These are phyloP conservation scores for Golubevia pallescens DNA, from an alignment of 1,284 basidiomycete species.

Conservation along the genomic window DNA sequence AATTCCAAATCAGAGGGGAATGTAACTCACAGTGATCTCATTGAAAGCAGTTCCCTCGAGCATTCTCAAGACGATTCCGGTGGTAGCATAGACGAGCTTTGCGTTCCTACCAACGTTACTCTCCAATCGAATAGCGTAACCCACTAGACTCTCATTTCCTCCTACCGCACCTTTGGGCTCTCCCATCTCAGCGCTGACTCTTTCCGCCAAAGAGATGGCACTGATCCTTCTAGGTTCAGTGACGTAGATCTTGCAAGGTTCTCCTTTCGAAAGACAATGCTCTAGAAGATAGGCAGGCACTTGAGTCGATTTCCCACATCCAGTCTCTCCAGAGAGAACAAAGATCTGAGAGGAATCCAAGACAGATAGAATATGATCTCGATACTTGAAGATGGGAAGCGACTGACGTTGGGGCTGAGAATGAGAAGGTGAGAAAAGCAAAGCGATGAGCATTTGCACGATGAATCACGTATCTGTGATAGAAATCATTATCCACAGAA, in stretches of 20 bases:
- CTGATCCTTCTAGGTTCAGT: conserved; percentile 62
- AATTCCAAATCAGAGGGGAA: background rate
- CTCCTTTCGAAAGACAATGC: conserved; percentile 46
- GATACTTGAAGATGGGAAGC: conserved; percentile 53
- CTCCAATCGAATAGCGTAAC: conserved; percentile 59
- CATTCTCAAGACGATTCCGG: conserved; percentile 62
- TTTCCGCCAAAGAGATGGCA: conserved; percentile 62
- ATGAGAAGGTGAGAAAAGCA: background rate
- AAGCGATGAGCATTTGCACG: background rate
- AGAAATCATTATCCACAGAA: background rate
- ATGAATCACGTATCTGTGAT: background rate
- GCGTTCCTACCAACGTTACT: conserved; percentile 55
- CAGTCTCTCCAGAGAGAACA: conserved; percentile 62
- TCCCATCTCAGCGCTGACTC: conserved; percentile 57
- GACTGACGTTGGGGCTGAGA: conserved; percentile 34
- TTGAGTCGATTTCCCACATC: conserved; percentile 63
- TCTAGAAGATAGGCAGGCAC: conserved; percentile 61
- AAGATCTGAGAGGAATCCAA: conserved; percentile 54
- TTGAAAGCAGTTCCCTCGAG: conserved; percentile 56
- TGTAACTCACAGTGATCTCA: conserved; percentile 33
- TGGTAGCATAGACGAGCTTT: conserved; percentile 57
- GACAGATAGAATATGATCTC: conserved; percentile 48
- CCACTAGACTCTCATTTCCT: conserved; percentile 46
- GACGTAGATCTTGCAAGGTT: conserved; percentile 61
- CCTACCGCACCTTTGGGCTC: conserved; percentile 52